Evolutionary conservation across 805 yeast genomes (phyloP).

Genomic region (Saturnispora dispora): DNA sequence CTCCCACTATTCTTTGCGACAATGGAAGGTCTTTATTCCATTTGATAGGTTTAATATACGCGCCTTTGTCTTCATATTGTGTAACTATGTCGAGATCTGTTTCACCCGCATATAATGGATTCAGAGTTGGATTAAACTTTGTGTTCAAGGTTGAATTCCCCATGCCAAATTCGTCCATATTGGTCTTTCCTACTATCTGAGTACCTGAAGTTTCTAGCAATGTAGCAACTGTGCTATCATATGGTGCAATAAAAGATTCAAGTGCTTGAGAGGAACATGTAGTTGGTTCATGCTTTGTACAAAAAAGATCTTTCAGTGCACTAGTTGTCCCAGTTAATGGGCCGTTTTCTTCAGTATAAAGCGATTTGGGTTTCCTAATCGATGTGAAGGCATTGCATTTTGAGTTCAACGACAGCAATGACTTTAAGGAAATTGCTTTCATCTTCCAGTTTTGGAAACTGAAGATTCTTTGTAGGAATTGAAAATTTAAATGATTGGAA

Average conservation of each 20-base stretch:
- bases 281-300: conserved; percentile 52
- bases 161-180: conserved; percentile 97
- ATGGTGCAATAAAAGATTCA: conserved; percentile 59
- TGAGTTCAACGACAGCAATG: conserved; percentile 14
- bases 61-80: conserved; percentile 15
- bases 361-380: conserved; percentile 17
- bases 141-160: conserved; percentile 65
- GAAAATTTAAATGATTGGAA: not conserved
- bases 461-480: not conserved
- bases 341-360: conserved; percentile 1
- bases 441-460: not conserved
- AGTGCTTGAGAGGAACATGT: conserved; percentile 73
- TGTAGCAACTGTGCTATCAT: conserved; percentile 62
- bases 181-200: conserved; percentile 65
- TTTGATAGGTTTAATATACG: conserved; percentile 4
- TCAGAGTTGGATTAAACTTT: conserved; percentile 46
- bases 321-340: conserved; percentile 17
- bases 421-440: not conserved
- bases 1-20: conserved; percentile 54
- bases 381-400: conserved; percentile 34
- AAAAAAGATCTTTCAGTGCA: conserved; percentile 76
- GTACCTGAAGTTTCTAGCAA: conserved; percentile 47
- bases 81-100: conserved; percentile 17
- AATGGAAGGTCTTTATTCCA: not conserved
- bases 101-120: conserved; percentile 32